Percentiles rank a stretch among this genome's conserved stretches.
Conservation (phyloP, 345 rosid genomes). For the Hibiscus mutabilis region DNA sequence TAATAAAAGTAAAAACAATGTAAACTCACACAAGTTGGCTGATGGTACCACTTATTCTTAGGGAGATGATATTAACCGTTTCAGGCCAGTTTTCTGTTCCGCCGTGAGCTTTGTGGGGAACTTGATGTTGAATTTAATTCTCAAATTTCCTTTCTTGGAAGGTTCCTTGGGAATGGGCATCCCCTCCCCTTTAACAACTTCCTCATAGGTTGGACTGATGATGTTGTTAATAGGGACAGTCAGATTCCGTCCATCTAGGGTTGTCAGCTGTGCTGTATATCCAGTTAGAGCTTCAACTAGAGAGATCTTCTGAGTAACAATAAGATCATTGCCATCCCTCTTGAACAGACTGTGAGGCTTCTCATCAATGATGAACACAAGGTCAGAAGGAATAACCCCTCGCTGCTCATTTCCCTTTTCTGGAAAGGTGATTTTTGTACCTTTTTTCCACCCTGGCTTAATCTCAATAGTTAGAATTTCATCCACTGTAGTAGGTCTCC, state of each 20-base stretch:
- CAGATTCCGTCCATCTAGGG: constrained; percentile 69
- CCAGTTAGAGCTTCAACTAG: constrained; percentile 84
- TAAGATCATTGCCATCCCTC: constrained; percentile 89
- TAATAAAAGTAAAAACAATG: neutral
- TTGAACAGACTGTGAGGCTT: constrained; percentile 76
- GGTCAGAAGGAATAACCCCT: constrained; percentile 63
- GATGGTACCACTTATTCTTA: constrained; percentile 14
- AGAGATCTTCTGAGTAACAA: constrained; percentile 52
- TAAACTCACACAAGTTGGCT: constrained; percentile 17
- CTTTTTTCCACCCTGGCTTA: constrained; percentile 91
- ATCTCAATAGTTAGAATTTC: constrained; percentile 74
- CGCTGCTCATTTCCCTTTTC: constrained; percentile 77
- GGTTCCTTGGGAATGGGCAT: constrained; percentile 92
- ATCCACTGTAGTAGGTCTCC: constrained; percentile 62
- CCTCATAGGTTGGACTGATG: constrained; percentile 71
- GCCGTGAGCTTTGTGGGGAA: constrained; percentile 65
- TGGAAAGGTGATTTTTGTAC: constrained; percentile 74
- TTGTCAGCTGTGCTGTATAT: constrained; percentile 48
- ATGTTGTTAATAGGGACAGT: constrained; percentile 43
- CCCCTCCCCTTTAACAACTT: constrained; percentile 76
- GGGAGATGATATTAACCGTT: constrained; percentile 43
- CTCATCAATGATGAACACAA: constrained; percentile 74
- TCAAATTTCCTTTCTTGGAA: constrained; percentile 66
- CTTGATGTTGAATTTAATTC: constrained; percentile 73
- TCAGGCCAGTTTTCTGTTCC: constrained; percentile 72